A percentile compares a stretch with the other conserved stretches of the same genome.
Conservation (phyloP, 768 basidiomycete genomes). For the Leucosporidium creatinivorum region DNA sequence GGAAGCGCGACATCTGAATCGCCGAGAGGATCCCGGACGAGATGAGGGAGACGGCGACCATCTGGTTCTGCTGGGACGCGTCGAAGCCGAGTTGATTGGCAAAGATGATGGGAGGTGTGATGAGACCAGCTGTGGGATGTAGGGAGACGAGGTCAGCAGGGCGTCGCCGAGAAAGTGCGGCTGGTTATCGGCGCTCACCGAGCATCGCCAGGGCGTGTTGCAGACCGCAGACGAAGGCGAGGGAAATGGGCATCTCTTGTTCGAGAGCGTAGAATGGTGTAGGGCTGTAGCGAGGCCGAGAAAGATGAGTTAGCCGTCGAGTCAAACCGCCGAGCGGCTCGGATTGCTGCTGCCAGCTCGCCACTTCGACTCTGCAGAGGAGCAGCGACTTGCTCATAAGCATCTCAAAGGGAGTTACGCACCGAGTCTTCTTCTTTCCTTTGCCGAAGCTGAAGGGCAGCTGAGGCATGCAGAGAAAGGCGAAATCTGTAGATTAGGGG, state of each 20-base stretch:
- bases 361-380: too few species aligned
- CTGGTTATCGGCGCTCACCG: too few species aligned
- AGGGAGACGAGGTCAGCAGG: too few species aligned
- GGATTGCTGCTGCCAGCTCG: too few species aligned
- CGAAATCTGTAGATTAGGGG: too few species aligned
- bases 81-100: slow-evolving; percentile 41
- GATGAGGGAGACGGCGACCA: slow-evolving; percentile 75
- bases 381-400: too few species aligned
- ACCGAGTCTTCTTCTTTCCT: slow-evolving; percentile 29
- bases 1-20: slow-evolving; percentile 63
- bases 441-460: slow-evolving; percentile 53
- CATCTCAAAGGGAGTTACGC: too few species aligned
- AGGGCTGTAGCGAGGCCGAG: slow-evolving; percentile 23
- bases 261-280: slow-evolving; percentile 73
- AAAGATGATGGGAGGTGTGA: slow-evolving; percentile 8
- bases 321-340: too few species aligned
- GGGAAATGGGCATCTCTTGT: slow-evolving; percentile 61
- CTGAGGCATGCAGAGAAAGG: slow-evolving; percentile 61
- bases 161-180: too few species aligned
- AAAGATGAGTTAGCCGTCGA: too few species aligned
- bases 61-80: slow-evolving; percentile 69
- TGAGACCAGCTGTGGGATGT: not conserved
- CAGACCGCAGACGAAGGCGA: slow-evolving; percentile 63
- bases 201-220: slow-evolving; percentile 28
- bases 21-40: slow-evolving; percentile 48